These are phyloP conservation scores for Epichloe sp. DNA, from an alignment of 2,329 filamentous ascomycete species.

Conservation along the genomic window DNA sequence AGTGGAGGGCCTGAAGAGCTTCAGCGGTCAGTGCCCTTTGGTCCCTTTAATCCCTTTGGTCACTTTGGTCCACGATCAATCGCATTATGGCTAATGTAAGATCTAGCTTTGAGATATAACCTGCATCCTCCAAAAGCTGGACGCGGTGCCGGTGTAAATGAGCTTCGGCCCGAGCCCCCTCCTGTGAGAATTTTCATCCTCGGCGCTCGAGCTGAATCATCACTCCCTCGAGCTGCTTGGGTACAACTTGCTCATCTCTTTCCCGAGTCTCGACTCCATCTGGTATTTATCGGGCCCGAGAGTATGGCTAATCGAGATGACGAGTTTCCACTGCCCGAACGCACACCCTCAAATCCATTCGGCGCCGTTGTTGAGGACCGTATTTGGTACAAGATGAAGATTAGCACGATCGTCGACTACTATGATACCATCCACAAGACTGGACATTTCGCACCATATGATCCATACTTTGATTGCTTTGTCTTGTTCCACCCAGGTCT, in stretches of 20 bases:
- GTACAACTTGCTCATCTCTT: constrained; percentile 89
- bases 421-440: constrained; percentile 93
- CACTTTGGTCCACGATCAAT: background rate
- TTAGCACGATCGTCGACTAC: constrained; percentile 95
- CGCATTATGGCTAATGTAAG: background rate
- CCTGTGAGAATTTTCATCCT: constrained; percentile 87
- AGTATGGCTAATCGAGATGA: constrained; percentile 88
- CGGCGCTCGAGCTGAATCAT: constrained; percentile 93
- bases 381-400: constrained; percentile 80
- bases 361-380: constrained; percentile 90
- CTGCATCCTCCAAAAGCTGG: constrained; percentile 78
- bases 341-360: constrained; percentile 78
- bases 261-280: constrained; percentile 76
- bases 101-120: constrained; percentile 80
- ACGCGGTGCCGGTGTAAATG: constrained; percentile 59
- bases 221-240: constrained; percentile 87
- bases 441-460: constrained; percentile 82
- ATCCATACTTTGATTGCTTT: constrained; percentile 97
- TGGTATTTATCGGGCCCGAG: constrained; percentile 92
- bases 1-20: constrained; percentile 79
- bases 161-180: constrained; percentile 70
- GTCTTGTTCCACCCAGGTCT: constrained; percentile 94
- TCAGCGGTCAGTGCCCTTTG: constrained; percentile 57
- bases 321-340: constrained; percentile 80
- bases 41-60: background rate